Base-by-base conservation (phyloP, 2,329 filamentous ascomycete species). In the Apiospora arundinis region DNA sequence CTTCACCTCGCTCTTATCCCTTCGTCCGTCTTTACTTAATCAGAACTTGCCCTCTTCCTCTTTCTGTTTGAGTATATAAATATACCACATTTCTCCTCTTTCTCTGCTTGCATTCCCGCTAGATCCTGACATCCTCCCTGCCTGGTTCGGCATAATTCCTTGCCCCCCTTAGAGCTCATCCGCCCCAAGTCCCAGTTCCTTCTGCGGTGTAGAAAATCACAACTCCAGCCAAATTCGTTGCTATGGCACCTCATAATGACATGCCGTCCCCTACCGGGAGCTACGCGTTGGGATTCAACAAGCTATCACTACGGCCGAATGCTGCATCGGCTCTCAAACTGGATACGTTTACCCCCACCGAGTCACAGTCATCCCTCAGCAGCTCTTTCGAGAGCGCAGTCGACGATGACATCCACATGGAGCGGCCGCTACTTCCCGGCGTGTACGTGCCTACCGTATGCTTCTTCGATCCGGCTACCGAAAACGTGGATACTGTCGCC, bases 391-490 rank as follows among this genome's bases (percentile, higher is more conserved):
- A 79, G 71, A 79, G 75, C 70, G 74, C 75, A 14, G 70, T 79
- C 16, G 73, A 75, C 21, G 72, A 72, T n/a, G 74, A 73, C 70
- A 74, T 79, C 68, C 76, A 76, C 68, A 75, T 75, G 63, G 49
- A 75, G 52, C 82, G 85, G 8, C 80, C 82, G 40, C 80, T 88
- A 46, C 72, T 80, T 40, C 84, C 84, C 8, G 90, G 90, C 68
- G 87, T 94, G 75, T 94, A 94, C 78, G 91, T 93, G 67, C 92
- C 92, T 37, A 93, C 92, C 23, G 86, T 93, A 76, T 91, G 91
- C 80, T 94, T 94, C 84, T 94, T 94, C 80, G 85, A 92, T 70
- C 81, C 85, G 1, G 85, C 84, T 28, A 88, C 86, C 1, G 92
- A 94, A 79, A 89, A 93, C 70, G 82, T 94, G 70, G 92, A 94